Percentiles rank a stretch among this genome's conserved stretches.
Conservation (phyloP, 305 asterid genomes). For the Plantago coronopus region DNA sequence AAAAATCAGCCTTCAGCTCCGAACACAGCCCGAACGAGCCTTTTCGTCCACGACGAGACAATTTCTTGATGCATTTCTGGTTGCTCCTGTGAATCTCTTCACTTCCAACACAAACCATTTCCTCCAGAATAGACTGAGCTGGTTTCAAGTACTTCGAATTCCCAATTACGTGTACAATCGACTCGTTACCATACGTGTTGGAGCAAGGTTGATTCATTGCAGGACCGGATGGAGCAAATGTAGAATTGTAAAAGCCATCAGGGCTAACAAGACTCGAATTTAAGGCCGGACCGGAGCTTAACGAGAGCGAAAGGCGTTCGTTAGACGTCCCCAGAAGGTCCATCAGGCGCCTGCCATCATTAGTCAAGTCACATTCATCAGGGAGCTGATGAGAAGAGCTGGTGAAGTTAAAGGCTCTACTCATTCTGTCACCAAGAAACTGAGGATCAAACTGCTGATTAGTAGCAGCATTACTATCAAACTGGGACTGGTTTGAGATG, state of each 20-base stretch:
- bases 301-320: constrained; percentile 63
- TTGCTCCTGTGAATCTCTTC: constrained; percentile 40
- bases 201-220: constrained; percentile 34
- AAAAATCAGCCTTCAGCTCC: constrained; percentile 52
- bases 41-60: constrained; percentile 38
- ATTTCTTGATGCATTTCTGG: constrained; percentile 38
- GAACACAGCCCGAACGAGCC: constrained; percentile 46
- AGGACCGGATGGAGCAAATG: constrained; percentile 25
- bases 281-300: constrained; percentile 43
- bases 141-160: constrained; percentile 68
- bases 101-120: constrained; percentile 57
- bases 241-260: constrained; percentile 22
- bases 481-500: constrained; percentile 39
- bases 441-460: constrained; percentile 7
- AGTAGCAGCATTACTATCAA: constrained; percentile 6
- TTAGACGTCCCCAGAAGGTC: constrained; percentile 65
- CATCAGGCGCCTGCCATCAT: constrained; percentile 54
- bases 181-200: constrained; percentile 41
- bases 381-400: constrained; percentile 28
- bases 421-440: constrained; percentile 32
- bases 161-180: constrained; percentile 34
- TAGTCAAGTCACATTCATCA: constrained; percentile 33
- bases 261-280: constrained; percentile 34
- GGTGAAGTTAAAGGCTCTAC: constrained; percentile 33
- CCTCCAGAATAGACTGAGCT: constrained; percentile 66